These are phyloP conservation scores for Botrytis fragariae DNA, from an alignment of 2,329 filamentous ascomycete genomes.

Conservation along the genomic window DNA sequence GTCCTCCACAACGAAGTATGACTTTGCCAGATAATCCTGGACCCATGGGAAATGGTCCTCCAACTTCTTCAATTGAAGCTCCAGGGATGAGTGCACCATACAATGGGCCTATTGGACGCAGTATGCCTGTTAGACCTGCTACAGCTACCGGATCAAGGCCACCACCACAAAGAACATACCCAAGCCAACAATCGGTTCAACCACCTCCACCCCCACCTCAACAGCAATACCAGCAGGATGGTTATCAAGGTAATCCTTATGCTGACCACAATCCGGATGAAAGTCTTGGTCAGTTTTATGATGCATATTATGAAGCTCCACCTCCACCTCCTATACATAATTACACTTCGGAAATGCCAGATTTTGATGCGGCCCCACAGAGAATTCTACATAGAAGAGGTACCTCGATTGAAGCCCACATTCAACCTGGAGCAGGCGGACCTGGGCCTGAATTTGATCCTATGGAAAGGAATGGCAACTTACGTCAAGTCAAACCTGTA, in stretches of 20 bases:
- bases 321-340: constrained; percentile 25
- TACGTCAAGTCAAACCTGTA: constrained; percentile 52
- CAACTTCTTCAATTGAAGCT: constrained; percentile 31
- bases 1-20: constrained; percentile 55
- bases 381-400: constrained; percentile 29
- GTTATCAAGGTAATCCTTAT: constrained; percentile 22
- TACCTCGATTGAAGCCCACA: constrained; percentile 35
- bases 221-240: constrained; percentile 21
- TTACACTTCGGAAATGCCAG: constrained; percentile 35
- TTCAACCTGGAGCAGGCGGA: constrained; percentile 24
- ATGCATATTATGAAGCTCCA: constrained; percentile 50
- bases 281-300: constrained; percentile 52
- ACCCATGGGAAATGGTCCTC: constrained; percentile 37
- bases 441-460: neutral
- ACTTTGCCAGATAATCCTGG: constrained; percentile 56
- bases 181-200: constrained; percentile 40
- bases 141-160: constrained; percentile 53
- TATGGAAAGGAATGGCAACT: constrained; percentile 40
- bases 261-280: constrained; percentile 38
- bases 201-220: constrained; percentile 30
- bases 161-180: constrained; percentile 54
- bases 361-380: constrained; percentile 31
- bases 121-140: constrained; percentile 52
- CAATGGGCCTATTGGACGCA: constrained; percentile 46
- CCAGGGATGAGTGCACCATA: constrained; percentile 44